These are phyloP conservation scores for Cryptococcus maquisensis DNA, from an alignment of 1,284 basidiomycete species.

Conservation along the genomic window DNA sequence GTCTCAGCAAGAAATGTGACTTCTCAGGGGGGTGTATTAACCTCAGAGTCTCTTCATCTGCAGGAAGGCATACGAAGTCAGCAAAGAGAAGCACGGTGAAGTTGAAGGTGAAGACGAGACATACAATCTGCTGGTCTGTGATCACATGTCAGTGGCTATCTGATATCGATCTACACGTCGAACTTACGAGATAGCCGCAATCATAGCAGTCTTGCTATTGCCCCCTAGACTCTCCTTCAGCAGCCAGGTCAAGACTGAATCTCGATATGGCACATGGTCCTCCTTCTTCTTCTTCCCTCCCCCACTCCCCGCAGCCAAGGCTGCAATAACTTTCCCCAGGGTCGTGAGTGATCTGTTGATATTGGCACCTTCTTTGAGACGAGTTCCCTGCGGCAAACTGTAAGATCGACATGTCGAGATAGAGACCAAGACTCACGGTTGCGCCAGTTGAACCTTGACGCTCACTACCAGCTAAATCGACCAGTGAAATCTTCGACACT, in stretches of 20 bases:
- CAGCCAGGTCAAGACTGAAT: constrained; percentile 94
- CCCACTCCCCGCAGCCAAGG: constrained; percentile 65
- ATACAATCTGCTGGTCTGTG: constrained; percentile 66
- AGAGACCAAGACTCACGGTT: constrained; percentile 52
- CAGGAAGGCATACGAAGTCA: background rate
- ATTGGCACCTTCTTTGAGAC: constrained; percentile 92
- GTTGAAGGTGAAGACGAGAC: background rate
- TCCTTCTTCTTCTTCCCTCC: constrained; percentile 78
- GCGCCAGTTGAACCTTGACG: constrained; percentile 94
- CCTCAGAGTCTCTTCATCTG: constrained; percentile 88
- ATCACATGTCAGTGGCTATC: background rate
- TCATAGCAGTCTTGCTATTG: constrained; percentile 82
- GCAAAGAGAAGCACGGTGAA: background rate
- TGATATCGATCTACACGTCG: background rate
- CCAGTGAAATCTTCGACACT: constrained; percentile 88
- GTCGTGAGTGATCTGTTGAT: constrained; percentile 98
- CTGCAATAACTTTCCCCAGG: constrained; percentile 93
- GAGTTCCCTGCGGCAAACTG: constrained; percentile 57
- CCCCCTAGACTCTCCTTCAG: constrained; percentile 95
- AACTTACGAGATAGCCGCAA: constrained; percentile 79
- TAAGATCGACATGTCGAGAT: background rate
- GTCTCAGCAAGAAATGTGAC: constrained; percentile 49
- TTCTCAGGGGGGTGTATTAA: constrained; percentile 2
- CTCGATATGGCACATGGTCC: constrained; percentile 90
- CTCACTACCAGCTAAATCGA: constrained; percentile 96